Conservation (phyloP, 2,329 filamentous ascomycete genomes). For the Ilyonectria mors-panacis region DNA sequence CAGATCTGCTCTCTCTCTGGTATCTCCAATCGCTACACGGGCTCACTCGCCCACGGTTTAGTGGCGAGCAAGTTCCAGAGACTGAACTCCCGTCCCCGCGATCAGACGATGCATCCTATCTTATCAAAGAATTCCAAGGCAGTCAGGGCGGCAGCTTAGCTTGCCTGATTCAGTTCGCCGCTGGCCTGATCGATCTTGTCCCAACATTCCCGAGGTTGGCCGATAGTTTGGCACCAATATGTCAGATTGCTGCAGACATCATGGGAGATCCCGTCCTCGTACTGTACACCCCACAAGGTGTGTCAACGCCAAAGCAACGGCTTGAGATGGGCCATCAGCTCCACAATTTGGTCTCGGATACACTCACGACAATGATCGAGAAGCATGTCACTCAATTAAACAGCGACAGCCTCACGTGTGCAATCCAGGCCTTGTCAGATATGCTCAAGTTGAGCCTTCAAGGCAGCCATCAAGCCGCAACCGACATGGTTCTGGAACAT, state of each 20-base stretch:
- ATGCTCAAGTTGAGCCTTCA: conserved; percentile 61
- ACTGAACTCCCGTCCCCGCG: conserved; percentile 27
- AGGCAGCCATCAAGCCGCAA: conserved; percentile 55
- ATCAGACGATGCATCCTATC: conserved; percentile 45
- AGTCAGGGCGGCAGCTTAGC: conserved; percentile 60
- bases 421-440: conserved; percentile 60
- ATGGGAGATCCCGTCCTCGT: conserved; percentile 50
- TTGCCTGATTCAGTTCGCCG: conserved; percentile 60
- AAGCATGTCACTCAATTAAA: conserved; percentile 69
- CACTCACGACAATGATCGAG: conserved; percentile 65
- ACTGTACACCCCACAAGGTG: conserved; percentile 37
- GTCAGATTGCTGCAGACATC: conserved; percentile 53
- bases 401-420: conserved; percentile 58
- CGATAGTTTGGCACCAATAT: conserved; percentile 59
- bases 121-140: conserved; percentile 62
- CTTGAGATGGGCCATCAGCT: conserved; percentile 59
- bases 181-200: conserved; percentile 58
- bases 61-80: conserved; percentile 32
- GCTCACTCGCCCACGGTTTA: conserved; percentile 41
- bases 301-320: conserved; percentile 49
- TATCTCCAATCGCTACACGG: conserved; percentile 63
- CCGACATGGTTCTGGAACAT: conserved; percentile 46
- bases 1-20: conserved; percentile 46
- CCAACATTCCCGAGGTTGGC: conserved; percentile 62
- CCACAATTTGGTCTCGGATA: conserved; percentile 60